phyloP scores from a whole-genome alignment of 2,329 filamentous ascomycete genomes.

The Exophiala calicioides region DNA sequence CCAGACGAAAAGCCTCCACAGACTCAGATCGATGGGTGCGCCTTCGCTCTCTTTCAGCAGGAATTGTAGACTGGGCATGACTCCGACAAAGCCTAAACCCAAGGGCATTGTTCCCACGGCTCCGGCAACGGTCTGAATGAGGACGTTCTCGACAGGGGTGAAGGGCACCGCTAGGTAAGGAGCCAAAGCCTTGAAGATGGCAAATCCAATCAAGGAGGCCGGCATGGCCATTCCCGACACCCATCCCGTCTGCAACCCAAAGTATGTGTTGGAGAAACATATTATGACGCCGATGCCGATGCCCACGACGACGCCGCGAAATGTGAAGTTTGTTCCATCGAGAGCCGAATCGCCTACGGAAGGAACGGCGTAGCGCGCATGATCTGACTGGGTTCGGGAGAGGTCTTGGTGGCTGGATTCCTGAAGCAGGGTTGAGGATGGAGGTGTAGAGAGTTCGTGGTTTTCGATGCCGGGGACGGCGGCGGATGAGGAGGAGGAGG shows the following conservation, averaged over 20 bases:
- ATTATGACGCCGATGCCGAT: constrained; percentile 84
- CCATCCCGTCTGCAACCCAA: constrained; percentile 90
- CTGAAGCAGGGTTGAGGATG: constrained; percentile 1
- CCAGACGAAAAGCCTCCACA: constrained; percentile 83
- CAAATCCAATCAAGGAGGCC: constrained; percentile 88
- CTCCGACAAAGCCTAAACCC: constrained; percentile 92
- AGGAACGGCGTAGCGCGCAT: constrained; percentile 25
- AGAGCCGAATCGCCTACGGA: constrained; percentile 34
- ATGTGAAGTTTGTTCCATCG: constrained; percentile 72
- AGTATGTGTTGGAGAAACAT: constrained; percentile 97
- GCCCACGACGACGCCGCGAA: constrained; percentile 76
- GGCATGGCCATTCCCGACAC: constrained; percentile 95
- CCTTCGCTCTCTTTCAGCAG: constrained; percentile 75
- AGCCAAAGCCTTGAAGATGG: constrained; percentile 80
- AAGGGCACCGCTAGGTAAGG: constrained; percentile 77
- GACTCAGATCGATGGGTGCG: constrained; percentile 70
- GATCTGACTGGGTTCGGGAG: constrained; percentile 22
- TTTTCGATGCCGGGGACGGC: constrained; percentile 16
- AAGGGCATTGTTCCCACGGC: constrained; percentile 96
- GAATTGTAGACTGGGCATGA: constrained; percentile 89
- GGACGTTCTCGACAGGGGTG: constrained; percentile 90
- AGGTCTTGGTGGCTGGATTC: constrained; percentile 7
- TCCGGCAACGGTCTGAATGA: constrained; percentile 93
- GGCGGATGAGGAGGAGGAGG: constrained; percentile 11
- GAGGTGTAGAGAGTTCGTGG: constrained; percentile 19